A percentile compares a stretch with the other conserved stretches of the same genome.
Evolutionary conservation across 306 rosid species (phyloP).

Genomic region (Prunus kanzakura): DNA sequence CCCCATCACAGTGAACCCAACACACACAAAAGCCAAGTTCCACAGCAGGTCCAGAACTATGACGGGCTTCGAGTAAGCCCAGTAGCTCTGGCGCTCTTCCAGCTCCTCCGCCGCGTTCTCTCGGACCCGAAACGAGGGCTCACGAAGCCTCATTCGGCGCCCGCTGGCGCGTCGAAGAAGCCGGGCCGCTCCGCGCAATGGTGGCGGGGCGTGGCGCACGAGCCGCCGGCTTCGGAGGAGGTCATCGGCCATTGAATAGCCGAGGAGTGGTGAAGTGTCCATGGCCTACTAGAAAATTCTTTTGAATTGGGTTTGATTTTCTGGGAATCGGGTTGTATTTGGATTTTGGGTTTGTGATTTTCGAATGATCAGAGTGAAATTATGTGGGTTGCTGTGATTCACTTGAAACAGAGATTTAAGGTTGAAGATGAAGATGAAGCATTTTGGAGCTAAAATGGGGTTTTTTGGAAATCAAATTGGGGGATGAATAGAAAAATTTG

Average conservation of each 20-base stretch:
- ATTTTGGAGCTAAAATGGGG: background rate
- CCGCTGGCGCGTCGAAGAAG: constrained; percentile 66
- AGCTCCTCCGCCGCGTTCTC: constrained; percentile 83
- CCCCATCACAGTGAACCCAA: constrained; percentile 45
- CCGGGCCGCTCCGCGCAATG: constrained; percentile 47
- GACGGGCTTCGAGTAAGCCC: constrained; percentile 73
- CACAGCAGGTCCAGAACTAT: constrained; percentile 60
- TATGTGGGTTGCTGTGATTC: background rate
- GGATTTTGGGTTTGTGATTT: background rate
- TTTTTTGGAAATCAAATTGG: background rate
- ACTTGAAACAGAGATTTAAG: background rate
- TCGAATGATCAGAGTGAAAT: background rate
- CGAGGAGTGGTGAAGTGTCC: constrained; percentile 60
- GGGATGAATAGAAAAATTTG: background rate
- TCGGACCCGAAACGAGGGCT: constrained; percentile 65
- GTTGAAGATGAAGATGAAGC: background rate
- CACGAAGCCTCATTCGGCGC: constrained; percentile 72
- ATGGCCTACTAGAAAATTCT: constrained; percentile 30
- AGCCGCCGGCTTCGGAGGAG: constrained; percentile 48
- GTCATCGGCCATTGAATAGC: constrained; percentile 31
- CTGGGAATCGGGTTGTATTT: constrained; percentile 20
- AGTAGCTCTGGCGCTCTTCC: constrained; percentile 74
- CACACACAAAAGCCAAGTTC: constrained; percentile 53
- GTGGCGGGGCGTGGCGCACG: constrained; percentile 43
- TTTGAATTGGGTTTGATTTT: background rate